phyloP scores from a whole-genome alignment of 805 yeast genomes.

The Suhomyces sp. region DNA sequence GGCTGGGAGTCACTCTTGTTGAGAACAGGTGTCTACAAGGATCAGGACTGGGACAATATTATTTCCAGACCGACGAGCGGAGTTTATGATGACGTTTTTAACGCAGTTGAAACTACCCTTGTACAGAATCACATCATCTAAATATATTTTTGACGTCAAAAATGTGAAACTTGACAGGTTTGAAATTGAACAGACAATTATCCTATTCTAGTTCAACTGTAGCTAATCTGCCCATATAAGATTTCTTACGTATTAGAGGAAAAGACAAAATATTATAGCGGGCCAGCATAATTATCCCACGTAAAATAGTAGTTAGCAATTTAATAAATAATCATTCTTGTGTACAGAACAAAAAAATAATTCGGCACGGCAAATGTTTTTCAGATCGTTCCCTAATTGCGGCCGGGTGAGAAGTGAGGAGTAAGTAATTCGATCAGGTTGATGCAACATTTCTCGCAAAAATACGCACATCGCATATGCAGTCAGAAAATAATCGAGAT shows the following conservation, averaged over 20 bases:
- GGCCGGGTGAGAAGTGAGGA: neutral
- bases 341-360: neutral
- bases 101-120: slow-evolving; percentile 37
- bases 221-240: neutral
- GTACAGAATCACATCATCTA: slow-evolving; percentile 3
- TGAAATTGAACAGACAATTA: neutral
- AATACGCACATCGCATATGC: neutral
- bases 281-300: neutral
- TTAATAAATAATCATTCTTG: neutral
- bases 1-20: slow-evolving; percentile 91
- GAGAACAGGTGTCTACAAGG: slow-evolving; percentile 82
- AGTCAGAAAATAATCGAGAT: neutral
- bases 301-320: neutral
- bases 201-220: neutral
- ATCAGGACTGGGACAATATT: slow-evolving; percentile 44
- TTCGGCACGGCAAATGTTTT: neutral
- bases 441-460: neutral
- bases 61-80: slow-evolving; percentile 49
- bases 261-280: neutral
- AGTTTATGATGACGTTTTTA: slow-evolving; percentile 46
- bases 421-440: neutral
- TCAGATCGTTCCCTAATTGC: neutral
- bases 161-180: neutral
- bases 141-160: neutral
- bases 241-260: neutral